These are phyloP conservation scores for Lipomyces yarrowii DNA, from an alignment of 1,139 yeast species.

Conservation along the genomic window DNA sequence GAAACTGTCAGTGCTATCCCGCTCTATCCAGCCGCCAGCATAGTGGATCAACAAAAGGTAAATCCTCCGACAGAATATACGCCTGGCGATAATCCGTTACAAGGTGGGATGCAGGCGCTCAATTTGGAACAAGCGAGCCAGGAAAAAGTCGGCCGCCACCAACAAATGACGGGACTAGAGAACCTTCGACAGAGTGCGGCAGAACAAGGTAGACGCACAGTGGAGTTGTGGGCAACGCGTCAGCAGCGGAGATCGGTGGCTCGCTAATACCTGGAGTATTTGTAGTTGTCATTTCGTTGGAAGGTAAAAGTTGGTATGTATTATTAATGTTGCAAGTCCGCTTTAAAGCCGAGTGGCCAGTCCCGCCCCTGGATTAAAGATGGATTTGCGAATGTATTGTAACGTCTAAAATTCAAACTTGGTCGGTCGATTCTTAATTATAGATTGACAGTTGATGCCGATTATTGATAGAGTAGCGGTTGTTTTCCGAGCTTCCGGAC, in stretches of 20 bases:
- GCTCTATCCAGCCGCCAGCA: background rate
- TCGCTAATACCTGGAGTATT: background rate
- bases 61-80: background rate
- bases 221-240: conserved; percentile 23
- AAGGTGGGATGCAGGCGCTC: background rate
- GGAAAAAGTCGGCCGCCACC: background rate
- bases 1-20: conserved; percentile 2
- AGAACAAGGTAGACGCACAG: conserved; percentile 22
- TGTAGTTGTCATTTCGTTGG: background rate
- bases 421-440: no score
- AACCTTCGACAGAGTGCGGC: conserved; percentile 17
- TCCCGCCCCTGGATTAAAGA: background rate
- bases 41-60: background rate
- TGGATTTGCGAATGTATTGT: background rate
- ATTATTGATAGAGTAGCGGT: no score
- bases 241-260: conserved; percentile 1
- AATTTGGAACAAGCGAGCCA: background rate
- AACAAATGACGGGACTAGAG: conserved; percentile 8
- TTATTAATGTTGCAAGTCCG: background rate
- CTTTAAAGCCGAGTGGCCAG: background rate
- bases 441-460: no score
- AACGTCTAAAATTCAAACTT: no score
- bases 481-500: no score
- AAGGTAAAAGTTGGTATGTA: background rate
- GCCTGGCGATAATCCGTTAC: background rate